These are phyloP conservation scores for Hirsutella thompsonii DNA, from an alignment of 2,329 filamentous ascomycete genomes.

Conservation along the genomic window DNA sequence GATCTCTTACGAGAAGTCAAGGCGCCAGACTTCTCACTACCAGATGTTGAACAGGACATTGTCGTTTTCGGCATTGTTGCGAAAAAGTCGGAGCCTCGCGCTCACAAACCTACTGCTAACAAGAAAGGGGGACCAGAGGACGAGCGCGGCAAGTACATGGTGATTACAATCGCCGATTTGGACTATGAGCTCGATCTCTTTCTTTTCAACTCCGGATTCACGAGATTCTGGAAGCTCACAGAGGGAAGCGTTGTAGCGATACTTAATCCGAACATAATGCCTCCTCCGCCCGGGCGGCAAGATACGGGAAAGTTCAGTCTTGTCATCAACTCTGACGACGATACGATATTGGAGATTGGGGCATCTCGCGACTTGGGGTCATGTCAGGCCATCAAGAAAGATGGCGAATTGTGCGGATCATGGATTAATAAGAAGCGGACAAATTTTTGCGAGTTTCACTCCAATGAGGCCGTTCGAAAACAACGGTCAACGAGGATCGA, in stretches of 20 bases:
- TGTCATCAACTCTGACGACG: constrained; percentile 72
- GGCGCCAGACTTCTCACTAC: constrained; percentile 68
- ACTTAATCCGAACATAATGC: constrained; percentile 83
- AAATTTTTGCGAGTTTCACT: constrained; percentile 85
- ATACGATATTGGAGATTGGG: constrained; percentile 84
- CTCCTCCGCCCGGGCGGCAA: constrained; percentile 60
- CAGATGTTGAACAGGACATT: constrained; percentile 74
- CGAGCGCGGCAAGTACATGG: constrained; percentile 79
- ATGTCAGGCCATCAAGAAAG: constrained; percentile 74
- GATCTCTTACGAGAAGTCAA: constrained; percentile 73
- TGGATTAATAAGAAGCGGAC: constrained; percentile 88
- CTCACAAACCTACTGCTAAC: constrained; percentile 34
- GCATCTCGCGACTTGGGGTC: constrained; percentile 73
- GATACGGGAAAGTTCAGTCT: constrained; percentile 79
- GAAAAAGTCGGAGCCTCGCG: constrained; percentile 70
- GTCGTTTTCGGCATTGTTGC: constrained; percentile 83
- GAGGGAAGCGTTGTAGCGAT: constrained; percentile 87
- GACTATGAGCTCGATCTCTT: constrained; percentile 87
- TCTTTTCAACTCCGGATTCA: constrained; percentile 82
- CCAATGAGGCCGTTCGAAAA: constrained; percentile 68
- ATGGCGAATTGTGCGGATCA: constrained; percentile 64
- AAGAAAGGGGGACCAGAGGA: constrained; percentile 34
- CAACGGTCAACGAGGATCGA: constrained; percentile 56
- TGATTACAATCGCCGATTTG: constrained; percentile 74
- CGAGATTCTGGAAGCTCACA: constrained; percentile 86